These are phyloP conservation scores for Wallacemonas sp. DNA, from an alignment of 208 protist species.

Conservation along the genomic window DNA sequence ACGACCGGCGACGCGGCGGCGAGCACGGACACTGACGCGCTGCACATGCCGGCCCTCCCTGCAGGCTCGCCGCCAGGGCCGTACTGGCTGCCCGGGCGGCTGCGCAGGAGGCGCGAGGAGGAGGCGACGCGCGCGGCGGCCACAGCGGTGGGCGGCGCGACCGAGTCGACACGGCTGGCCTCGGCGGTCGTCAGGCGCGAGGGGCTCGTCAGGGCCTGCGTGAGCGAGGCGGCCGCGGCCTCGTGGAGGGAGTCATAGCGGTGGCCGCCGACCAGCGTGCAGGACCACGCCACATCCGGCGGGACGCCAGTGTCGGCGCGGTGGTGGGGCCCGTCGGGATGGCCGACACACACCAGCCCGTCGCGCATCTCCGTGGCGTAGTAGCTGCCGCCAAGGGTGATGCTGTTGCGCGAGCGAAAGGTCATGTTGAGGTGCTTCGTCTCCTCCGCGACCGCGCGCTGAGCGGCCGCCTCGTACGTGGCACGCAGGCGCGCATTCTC, in stretches of 20 bases:
- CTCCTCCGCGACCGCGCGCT: constrained; percentile 1
- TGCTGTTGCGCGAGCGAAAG: constrained; percentile 15
- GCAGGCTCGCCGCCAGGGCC: neutral
- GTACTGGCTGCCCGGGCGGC: constrained; percentile 7
- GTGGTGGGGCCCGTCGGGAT: neutral
- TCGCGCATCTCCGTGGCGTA: constrained; percentile 9
- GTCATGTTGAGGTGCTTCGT: constrained; percentile 13
- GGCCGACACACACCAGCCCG: constrained; percentile 4
- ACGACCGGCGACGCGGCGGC: neutral
- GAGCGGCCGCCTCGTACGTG: constrained; percentile 8
- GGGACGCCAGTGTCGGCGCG: neutral
- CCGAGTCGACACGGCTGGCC: neutral
- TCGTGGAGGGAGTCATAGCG: neutral
- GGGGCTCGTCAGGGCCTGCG: neutral
- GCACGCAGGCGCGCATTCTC: constrained; percentile 23
- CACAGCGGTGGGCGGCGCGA: neutral
- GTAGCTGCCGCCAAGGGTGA: constrained; percentile 6
- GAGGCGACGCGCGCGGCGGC: neutral
- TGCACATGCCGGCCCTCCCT: neutral
- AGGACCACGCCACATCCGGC: neutral
- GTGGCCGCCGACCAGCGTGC: constrained; percentile 1
- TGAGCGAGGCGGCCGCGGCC: neutral
- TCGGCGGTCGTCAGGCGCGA: neutral
- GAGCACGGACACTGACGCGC: neutral
- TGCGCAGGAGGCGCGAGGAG: neutral